Conservation (phyloP, 2,329 filamentous ascomycete species). For the Alternaria hordeiaustralica region DNA sequence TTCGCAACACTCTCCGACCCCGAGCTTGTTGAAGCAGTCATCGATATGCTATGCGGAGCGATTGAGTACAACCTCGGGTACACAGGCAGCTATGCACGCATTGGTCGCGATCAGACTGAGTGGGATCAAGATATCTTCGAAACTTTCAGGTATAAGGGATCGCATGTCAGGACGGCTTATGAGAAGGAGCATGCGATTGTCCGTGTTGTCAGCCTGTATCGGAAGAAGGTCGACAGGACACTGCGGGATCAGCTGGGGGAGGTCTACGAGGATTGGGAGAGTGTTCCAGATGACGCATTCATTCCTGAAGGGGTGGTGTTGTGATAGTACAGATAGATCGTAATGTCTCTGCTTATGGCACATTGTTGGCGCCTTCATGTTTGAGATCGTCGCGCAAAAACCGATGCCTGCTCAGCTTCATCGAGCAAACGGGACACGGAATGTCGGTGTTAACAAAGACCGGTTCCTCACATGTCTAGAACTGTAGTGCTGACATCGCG, state of each 20-base stretch:
- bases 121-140: background rate
- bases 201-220: background rate
- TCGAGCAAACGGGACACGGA: too few species aligned
- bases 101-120: background rate
- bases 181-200: constrained; percentile 2
- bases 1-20: background rate
- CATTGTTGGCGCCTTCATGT: background rate
- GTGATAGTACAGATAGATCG: background rate
- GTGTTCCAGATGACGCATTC: background rate
- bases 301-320: background rate
- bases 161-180: background rate
- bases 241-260: background rate
- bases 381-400: background rate
- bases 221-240: background rate
- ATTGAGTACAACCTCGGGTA: background rate
- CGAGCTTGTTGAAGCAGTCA: background rate
- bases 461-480: background rate
- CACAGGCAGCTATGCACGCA: background rate
- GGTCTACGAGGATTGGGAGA: constrained; percentile 1
- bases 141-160: background rate
- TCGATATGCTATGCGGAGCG: background rate
- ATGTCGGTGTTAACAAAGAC: background rate
- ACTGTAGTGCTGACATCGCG: background rate
- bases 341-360: background rate
- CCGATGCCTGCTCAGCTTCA: background rate